phyloP scores from a whole-genome alignment of 2,329 filamentous ascomycete genomes.

The Lachnellula willkommii region DNA sequence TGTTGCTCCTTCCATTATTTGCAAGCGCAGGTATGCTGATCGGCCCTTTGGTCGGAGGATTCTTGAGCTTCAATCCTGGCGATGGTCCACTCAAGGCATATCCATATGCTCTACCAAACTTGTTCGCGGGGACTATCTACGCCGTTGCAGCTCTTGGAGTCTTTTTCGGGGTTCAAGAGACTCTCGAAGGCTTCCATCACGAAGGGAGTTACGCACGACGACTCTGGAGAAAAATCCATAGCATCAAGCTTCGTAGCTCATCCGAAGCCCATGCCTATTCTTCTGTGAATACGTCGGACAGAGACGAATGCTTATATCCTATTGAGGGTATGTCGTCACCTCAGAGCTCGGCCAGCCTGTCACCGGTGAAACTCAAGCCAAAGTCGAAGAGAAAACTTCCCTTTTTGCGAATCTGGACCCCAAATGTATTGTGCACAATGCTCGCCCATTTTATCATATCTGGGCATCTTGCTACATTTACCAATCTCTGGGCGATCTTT shows the following conservation, averaged over 20 bases:
- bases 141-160: constrained; percentile 28
- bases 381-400: constrained; percentile 9
- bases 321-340: background rate
- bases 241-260: background rate
- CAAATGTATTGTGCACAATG: constrained; percentile 40
- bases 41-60: constrained; percentile 24
- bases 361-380: background rate
- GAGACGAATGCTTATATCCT: too few relatives aligned
- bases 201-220: background rate
- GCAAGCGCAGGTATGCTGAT: constrained; percentile 18
- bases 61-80: background rate
- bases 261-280: too few relatives aligned
- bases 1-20: too few relatives aligned
- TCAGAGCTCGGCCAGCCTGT: background rate
- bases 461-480: constrained; percentile 43
- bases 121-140: constrained; percentile 33
- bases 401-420: constrained; percentile 17
- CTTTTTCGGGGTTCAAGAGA: constrained; percentile 29
- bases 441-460: constrained; percentile 43
- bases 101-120: constrained; percentile 39
- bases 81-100: constrained; percentile 33
- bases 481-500: constrained; percentile 54
- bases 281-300: too few relatives aligned
- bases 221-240: background rate
- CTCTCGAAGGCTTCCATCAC: background rate